phyloP scores from a whole-genome alignment of 2,329 filamentous ascomycete species.

The Scorias spongiosa region DNA sequence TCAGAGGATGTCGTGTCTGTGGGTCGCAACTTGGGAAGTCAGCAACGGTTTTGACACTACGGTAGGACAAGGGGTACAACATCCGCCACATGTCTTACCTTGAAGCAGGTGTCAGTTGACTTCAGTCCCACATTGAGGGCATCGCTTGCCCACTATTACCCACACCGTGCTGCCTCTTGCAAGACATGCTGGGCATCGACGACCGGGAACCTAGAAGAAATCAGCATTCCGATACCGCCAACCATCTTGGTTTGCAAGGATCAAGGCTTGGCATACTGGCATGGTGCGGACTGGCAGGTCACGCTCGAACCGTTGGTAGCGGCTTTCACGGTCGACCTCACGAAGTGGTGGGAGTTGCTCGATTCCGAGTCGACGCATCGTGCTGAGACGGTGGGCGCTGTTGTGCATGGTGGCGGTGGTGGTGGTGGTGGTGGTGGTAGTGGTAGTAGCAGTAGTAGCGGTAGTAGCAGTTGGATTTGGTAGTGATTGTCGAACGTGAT shows the following conservation, averaged over 20 bases:
- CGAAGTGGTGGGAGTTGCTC: constrained; percentile 14
- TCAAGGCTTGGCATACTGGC: constrained; percentile 5
- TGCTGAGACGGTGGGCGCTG: constrained; percentile 10
- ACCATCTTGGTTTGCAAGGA: too few relatives aligned
- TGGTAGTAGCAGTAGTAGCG: neutral
- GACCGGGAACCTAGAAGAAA: constrained; percentile 16
- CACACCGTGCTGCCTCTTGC: constrained; percentile 16
- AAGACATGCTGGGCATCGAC: constrained; percentile 17
- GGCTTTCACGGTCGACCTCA: constrained; percentile 1
- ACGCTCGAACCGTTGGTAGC: constrained; percentile 2
- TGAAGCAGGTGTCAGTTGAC: constrained; percentile 10
- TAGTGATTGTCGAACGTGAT: neutral
- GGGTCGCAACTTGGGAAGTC: too few relatives aligned
- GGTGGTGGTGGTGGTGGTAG: neutral
- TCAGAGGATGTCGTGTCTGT: too few relatives aligned
- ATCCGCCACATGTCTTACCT: too few relatives aligned
- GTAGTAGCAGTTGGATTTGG: neutral
- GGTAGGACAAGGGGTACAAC: too few relatives aligned
- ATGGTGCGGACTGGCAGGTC: constrained; percentile 8
- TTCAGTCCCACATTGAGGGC: constrained; percentile 19
- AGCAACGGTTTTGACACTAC: too few relatives aligned
- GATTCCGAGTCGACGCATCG: constrained; percentile 13
- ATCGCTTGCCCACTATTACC: constrained; percentile 22
- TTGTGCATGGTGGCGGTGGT: constrained; percentile 12
- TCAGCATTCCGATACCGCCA: too few relatives aligned